Conservation (phyloP, 2,329 filamentous ascomycete species). For the Hypoxylon sp. region DNA sequence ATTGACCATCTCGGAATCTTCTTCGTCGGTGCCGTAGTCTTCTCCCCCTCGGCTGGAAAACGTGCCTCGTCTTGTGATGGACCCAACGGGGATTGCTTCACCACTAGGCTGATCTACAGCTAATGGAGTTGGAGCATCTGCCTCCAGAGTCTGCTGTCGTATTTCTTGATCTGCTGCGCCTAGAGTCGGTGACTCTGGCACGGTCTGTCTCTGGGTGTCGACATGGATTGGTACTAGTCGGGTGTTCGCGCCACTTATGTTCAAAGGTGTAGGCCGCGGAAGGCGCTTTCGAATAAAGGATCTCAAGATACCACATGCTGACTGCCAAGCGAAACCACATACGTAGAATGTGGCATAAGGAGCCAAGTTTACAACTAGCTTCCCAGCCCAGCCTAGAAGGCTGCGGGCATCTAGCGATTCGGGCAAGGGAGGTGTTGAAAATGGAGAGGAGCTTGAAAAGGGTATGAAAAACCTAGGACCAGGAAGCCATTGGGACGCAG, state of each 20-base stretch:
- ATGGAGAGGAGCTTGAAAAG: conserved; percentile 61
- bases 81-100: conserved; percentile 46
- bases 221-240: conserved; percentile 13
- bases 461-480: conserved; percentile 61
- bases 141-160: conserved; percentile 39
- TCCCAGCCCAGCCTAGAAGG: conserved; percentile 55
- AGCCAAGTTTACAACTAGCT: conserved; percentile 52
- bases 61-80: conserved; percentile 55
- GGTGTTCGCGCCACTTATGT: too few species aligned
- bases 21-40: conserved; percentile 65
- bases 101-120: conserved; percentile 45
- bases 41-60: conserved; percentile 55
- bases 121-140: conserved; percentile 36
- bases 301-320: conserved; percentile 51
- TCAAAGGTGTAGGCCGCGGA: conserved; percentile 46
- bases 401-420: conserved; percentile 50
- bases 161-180: conserved; percentile 46
- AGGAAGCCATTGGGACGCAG: conserved; percentile 54
- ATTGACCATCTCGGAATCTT: conserved; percentile 63
- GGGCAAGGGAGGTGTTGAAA: conserved; percentile 56
- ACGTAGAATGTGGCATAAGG: conserved; percentile 60
- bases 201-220: conserved; percentile 33
- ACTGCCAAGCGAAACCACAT: conserved; percentile 51
- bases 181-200: conserved; percentile 46
- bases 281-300: conserved; percentile 51